phyloP scores from a whole-genome alignment of 2,329 filamentous ascomycete species.

The Alternaria brassicae region DNA sequence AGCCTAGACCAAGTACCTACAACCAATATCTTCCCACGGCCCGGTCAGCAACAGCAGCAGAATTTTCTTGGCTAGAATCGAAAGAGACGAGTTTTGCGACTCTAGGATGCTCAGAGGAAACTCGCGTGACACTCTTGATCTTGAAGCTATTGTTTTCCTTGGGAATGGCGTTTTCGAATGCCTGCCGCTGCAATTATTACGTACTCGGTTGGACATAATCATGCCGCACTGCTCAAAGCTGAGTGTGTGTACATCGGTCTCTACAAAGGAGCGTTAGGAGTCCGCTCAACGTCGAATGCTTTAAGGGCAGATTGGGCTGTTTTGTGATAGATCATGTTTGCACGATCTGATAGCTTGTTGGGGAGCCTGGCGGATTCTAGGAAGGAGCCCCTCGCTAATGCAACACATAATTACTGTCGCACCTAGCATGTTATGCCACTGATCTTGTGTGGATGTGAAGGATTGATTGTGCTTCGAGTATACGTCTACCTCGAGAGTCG shows the following conservation, averaged over 20 bases:
- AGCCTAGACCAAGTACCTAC: constrained; percentile 80
- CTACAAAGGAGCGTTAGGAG: neutral
- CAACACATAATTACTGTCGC: constrained; percentile 6
- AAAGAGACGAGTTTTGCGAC: neutral
- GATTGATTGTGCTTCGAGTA: neutral
- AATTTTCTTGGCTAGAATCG: constrained; percentile 38
- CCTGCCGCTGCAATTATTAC: constrained; percentile 4
- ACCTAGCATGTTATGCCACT: neutral
- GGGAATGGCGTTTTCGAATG: constrained; percentile 2
- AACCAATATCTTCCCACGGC: constrained; percentile 84
- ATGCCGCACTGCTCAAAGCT: neutral
- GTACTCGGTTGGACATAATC: constrained; percentile 6
- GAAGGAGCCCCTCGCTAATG: constrained; percentile 5
- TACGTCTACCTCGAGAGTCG: neutral
- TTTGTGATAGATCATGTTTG: constrained; percentile 12
- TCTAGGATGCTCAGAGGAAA: neutral
- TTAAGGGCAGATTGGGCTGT: constrained; percentile 10
- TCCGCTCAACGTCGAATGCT: neutral
- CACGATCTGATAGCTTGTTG: constrained; percentile 1
- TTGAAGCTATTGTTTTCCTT: constrained; percentile 4
- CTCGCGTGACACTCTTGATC: neutral
- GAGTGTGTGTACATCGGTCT: neutral
- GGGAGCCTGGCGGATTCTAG: neutral
- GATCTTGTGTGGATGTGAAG: neutral
- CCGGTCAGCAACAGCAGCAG: constrained; percentile 57